These are phyloP conservation scores for Microcera coccophila DNA, from an alignment of 2,329 filamentous ascomycete genomes.

Conservation along the genomic window DNA sequence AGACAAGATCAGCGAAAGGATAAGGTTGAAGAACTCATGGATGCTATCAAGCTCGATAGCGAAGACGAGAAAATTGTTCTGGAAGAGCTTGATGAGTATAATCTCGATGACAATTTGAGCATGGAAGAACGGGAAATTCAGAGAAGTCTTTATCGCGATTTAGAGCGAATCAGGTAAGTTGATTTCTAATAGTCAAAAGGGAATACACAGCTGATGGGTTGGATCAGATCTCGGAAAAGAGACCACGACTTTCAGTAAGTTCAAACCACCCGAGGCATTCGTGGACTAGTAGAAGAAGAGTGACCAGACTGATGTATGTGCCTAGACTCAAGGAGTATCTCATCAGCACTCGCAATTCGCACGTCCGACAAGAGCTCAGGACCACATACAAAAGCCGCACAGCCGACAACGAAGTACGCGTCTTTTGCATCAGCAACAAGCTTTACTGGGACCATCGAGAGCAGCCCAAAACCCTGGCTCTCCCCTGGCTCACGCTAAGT, in stretches of 20 bases:
- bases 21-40: conserved; percentile 8
- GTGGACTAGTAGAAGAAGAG: neutral
- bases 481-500: conserved; percentile 37
- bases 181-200: too few relatives aligned
- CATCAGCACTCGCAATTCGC: conserved; percentile 36
- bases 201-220: conserved; percentile 2
- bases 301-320: neutral
- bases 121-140: conserved; percentile 6
- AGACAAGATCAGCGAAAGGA: conserved; percentile 9
- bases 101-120: conserved; percentile 3
- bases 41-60: conserved; percentile 8
- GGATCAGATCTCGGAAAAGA: conserved; percentile 9
- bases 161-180: too few relatives aligned
- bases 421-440: conserved; percentile 45
- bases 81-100: conserved; percentile 12
- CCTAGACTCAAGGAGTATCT: conserved; percentile 33
- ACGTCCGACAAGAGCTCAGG: conserved; percentile 29
- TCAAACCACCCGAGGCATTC: too few relatives aligned
- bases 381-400: conserved; percentile 27
- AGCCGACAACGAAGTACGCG: conserved; percentile 22
- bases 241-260: conserved; percentile 26
- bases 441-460: conserved; percentile 39
- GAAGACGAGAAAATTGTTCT: conserved; percentile 6
- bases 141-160: neutral
- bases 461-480: conserved; percentile 18